phyloP scores from a whole-genome alignment of 2,329 filamentous ascomycete species.

The Epichloe bromicola region DNA sequence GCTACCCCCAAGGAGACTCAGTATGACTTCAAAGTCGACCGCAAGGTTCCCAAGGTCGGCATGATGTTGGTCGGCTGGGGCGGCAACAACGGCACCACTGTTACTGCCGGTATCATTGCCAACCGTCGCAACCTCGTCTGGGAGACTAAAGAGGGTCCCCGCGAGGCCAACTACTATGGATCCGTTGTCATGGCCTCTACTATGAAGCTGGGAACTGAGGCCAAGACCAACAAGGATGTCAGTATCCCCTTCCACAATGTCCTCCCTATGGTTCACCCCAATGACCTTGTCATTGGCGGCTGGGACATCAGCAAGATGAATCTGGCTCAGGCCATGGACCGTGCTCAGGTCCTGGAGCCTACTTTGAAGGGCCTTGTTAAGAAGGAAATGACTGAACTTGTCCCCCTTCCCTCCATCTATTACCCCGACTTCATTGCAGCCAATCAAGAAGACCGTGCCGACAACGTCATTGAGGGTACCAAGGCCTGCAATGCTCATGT shows the following conservation, averaged over 20 bases:
- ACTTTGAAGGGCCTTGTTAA: slow-evolving; percentile 76
- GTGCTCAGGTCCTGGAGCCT: slow-evolving; percentile 90
- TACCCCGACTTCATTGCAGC: slow-evolving; percentile 99
- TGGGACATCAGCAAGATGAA: slow-evolving; percentile 96
- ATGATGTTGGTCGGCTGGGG: slow-evolving; percentile 97
- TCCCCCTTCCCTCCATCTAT: slow-evolving; percentile 88
- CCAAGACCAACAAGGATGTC: slow-evolving; percentile 73
- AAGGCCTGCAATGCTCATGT: slow-evolving; percentile 83
- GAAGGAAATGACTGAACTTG: slow-evolving; percentile 86
- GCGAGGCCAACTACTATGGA: slow-evolving; percentile 90
- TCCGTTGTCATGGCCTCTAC: slow-evolving; percentile 96
- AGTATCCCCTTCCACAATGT: slow-evolving; percentile 94
- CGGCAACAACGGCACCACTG: slow-evolving; percentile 95
- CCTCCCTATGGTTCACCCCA: slow-evolving; percentile 92
- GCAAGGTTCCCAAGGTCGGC: slow-evolving; percentile 82
- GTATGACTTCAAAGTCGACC: slow-evolving; percentile 97
- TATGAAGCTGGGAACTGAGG: slow-evolving; percentile 86
- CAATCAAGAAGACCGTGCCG: slow-evolving; percentile 92
- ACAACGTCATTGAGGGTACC: slow-evolving; percentile 73
- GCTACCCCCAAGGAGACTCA: slow-evolving; percentile 77
- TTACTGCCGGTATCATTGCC: slow-evolving; percentile 93
- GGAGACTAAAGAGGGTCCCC: slow-evolving; percentile 86
- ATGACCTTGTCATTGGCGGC: slow-evolving; percentile 86
- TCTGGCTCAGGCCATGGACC: slow-evolving; percentile 85
- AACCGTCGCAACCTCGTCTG: slow-evolving; percentile 78